Base-by-base conservation (phyloP, 441 rosid species). In the Jatropha podagrica region DNA sequence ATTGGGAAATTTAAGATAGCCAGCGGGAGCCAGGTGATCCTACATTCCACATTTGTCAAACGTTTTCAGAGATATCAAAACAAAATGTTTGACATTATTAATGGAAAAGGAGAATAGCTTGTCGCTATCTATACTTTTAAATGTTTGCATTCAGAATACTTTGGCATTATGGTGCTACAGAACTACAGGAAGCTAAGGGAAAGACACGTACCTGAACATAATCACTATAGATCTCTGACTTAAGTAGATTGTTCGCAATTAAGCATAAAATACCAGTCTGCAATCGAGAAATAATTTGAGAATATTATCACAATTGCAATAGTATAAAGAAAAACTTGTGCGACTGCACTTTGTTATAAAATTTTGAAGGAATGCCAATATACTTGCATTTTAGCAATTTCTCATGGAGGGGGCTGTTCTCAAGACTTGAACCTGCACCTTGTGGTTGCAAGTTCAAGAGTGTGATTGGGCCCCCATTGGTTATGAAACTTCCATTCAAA, bases 21-120 rank as follows among this genome's bases (percentile, higher is more conserved):
- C 94, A 65, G 93, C 88, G 8, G 94, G 94, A 75, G 97, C 94
- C 86, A 92, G 78, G 82, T 90, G 94, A 76, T 86, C 86, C 94
- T 88, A 87, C 86, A 78, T 74, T 78, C 80, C 46, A 61, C 58
- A 65, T 51, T 68, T 44, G 46, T 59, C 42, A 73, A 65, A 54
- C 59, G 52, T 49, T 71, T 44, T 60, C 42, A 61, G 18, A 72
- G 15, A 78, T 46, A 72, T 72, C 48, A 27, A 7, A 64, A 58
- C 20, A 20, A 74, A 71, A 65, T 60, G 27, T 38, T 14, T 63
- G 67, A 4, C n/a, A 15, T 15, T 17, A 40, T 15, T 63, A 63
- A 65, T 42, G 27, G 8, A 18, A 41, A 54, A 9, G 52, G 52
- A 65, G 42, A n/a, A 44, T 3, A 4, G 10, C 48, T 44, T 6